Percentiles rank a stretch among this genome's conserved stretches.
These are phyloP conservation scores for Leishmania tarentolae DNA, from an alignment of 208 protist species.

Conservation along the genomic window DNA sequence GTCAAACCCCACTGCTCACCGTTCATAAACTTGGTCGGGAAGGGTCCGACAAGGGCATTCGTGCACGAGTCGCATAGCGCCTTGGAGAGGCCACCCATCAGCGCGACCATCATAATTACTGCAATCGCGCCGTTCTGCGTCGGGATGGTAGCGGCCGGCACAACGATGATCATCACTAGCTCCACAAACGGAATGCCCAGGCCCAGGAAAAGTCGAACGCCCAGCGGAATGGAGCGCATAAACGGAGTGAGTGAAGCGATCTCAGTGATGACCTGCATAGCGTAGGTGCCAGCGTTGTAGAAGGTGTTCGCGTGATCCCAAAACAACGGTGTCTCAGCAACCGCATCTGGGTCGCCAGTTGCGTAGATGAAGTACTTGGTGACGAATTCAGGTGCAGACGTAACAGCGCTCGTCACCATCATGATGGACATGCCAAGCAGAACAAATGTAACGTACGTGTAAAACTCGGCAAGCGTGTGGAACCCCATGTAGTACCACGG, in stretches of 20 bases:
- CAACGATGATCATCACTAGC: slow-evolving; percentile 60
- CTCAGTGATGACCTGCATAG: slow-evolving; percentile 60
- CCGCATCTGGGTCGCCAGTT: slow-evolving; percentile 46
- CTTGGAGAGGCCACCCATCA: slow-evolving; percentile 67
- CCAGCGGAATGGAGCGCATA: slow-evolving; percentile 57
- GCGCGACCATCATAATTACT: slow-evolving; percentile 63
- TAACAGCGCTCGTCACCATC: slow-evolving; percentile 86
- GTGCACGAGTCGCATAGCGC: slow-evolving; percentile 80
- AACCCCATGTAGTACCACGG: slow-evolving; percentile 55
- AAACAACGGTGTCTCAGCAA: slow-evolving; percentile 43
- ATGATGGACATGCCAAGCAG: slow-evolving; percentile 86
- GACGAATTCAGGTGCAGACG: slow-evolving; percentile 80
- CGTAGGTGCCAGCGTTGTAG: slow-evolving; percentile 77
- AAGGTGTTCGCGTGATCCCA: slow-evolving; percentile 83
- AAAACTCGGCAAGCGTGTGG: slow-evolving; percentile 58
- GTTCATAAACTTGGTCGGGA: slow-evolving; percentile 84
- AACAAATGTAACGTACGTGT: slow-evolving; percentile 82
- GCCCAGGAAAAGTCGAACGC: slow-evolving; percentile 48
- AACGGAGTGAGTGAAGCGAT: slow-evolving; percentile 46
- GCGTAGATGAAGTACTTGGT: slow-evolving; percentile 77
- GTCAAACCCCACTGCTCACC: slow-evolving; percentile 71
- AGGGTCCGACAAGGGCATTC: slow-evolving; percentile 77
- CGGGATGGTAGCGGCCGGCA: slow-evolving; percentile 43
- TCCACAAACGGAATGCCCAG: slow-evolving; percentile 58
- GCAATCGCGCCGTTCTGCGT: slow-evolving; percentile 61